phyloP scores from a whole-genome alignment of 345 rosid genomes.

The Euphorbia pulcherrima region DNA sequence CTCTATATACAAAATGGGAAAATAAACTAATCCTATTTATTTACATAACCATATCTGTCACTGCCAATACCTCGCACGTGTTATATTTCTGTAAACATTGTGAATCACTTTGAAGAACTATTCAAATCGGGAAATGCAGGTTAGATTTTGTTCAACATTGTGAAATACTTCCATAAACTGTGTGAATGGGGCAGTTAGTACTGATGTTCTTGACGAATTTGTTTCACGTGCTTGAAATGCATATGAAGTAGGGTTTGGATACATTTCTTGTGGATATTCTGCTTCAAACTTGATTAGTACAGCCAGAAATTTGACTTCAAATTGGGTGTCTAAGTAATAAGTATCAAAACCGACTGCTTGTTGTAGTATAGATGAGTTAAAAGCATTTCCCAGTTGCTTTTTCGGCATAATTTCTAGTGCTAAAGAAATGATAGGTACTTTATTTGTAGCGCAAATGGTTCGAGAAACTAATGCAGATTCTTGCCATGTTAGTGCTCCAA shows the following conservation, averaged over 20 bases:
- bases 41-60: too few species aligned
- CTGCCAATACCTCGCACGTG: not conserved
- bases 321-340: not conserved
- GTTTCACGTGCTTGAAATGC: not conserved
- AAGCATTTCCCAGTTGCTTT: not conserved
- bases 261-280: not conserved
- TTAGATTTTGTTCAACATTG: too few species aligned
- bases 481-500: conserved; percentile 1
- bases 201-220: too few species aligned
- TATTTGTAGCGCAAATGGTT: not conserved
- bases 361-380: not conserved
- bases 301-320: not conserved
- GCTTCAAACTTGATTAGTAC: not conserved
- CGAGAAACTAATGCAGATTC: not conserved
- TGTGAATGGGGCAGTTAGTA: too few species aligned
- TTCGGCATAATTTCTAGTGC: not conserved
- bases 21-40: too few species aligned
- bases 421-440: conserved; percentile 1
- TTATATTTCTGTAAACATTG: not conserved
- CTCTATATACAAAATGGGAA: too few species aligned
- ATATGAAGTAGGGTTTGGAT: not conserved
- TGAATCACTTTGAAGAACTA: not conserved
- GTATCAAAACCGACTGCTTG: not conserved
- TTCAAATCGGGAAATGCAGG: not conserved
- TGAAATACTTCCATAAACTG: too few species aligned